Percentiles rank a stretch among this genome's conserved stretches.
These are phyloP conservation scores for Dothistroma septosporum DNA, from an alignment of 2,329 filamentous ascomycete genomes.

Conservation along the genomic window DNA sequence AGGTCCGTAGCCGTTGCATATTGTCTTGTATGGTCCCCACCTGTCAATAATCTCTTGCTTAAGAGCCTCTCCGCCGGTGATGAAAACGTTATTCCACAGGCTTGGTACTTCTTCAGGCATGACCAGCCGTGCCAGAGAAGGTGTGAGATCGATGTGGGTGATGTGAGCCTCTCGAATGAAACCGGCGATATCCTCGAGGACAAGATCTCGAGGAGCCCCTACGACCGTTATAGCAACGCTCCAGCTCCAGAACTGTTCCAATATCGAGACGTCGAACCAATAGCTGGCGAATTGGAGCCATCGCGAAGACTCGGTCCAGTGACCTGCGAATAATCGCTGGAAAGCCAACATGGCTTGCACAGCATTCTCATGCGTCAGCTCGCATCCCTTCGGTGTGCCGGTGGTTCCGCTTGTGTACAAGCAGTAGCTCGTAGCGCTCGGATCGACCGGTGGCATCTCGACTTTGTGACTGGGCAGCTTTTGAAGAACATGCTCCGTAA, in stretches of 20 bases:
- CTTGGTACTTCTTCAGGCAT: constrained; percentile 76
- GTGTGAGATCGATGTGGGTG: constrained; percentile 88
- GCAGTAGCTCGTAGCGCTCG: constrained; percentile 68
- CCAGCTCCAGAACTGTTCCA: constrained; percentile 97
- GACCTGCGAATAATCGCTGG: constrained; percentile 67
- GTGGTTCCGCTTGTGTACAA: constrained; percentile 87
- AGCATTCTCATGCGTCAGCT: constrained; percentile 82
- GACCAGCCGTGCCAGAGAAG: constrained; percentile 74
- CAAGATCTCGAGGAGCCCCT: constrained; percentile 74
- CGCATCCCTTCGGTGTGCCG: constrained; percentile 79
- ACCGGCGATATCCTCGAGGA: constrained; percentile 75
- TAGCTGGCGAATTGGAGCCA: constrained; percentile 94
- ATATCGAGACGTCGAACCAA: constrained; percentile 88
- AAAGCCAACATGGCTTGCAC: constrained; percentile 89
- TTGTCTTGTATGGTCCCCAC: constrained; percentile 75
- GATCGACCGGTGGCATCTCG: constrained; percentile 34
- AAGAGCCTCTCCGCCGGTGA: constrained; percentile 83
- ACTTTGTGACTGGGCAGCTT: constrained; percentile 32
- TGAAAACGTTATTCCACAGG: constrained; percentile 79
- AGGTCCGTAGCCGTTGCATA: constrained; percentile 88
- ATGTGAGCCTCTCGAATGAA: constrained; percentile 69
- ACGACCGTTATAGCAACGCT: constrained; percentile 81
- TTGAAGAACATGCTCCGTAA: constrained; percentile 15
- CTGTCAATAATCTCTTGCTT: constrained; percentile 83
- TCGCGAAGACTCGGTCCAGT: constrained; percentile 68